Evolutionary conservation across 1,284 basidiomycete species (phyloP), one percentile per base, ranked within the genome.

Genomic region (Crepidotus sp.): DNA sequence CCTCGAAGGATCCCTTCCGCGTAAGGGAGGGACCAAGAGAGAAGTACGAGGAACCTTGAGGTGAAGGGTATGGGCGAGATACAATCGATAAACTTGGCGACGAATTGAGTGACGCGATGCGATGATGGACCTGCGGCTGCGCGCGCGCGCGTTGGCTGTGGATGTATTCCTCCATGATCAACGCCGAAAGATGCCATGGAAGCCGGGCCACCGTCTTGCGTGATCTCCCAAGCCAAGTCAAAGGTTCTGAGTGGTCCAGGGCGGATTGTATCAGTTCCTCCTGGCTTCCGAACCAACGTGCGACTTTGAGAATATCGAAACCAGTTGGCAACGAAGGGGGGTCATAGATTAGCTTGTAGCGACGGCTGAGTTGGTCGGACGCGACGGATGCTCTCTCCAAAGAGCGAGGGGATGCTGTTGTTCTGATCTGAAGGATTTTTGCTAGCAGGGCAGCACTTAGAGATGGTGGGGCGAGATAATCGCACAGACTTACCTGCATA

Each of bases 301-400:
- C 68, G 17, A 77, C 67, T 33, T 69, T 65, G 8, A 66, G 59
- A 9, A 76, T 63, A 52, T 73, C 77, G 35, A 77, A 54, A 7
- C 61, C 59, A 6, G 56, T 52, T 8, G 36, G 8, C 4, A 60
- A 55, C 5, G 63, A 55, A 18, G 71, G 47, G 8, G 67, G 61
- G 21, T 62, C 57, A 43, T 69, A 67, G 9, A 83, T 55, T n/a
- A 77, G 58, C 25, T 63, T 62, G 52, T 87, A 87, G 40, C 78
- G 74, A 49, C 81, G 67, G 40, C 62, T 65, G 8, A 87, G 62
- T 55, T 87, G 84, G 44, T 80, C 71, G n/a, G 63, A 67, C 10
- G 75, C 79, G 30, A 83, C 77, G 21, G 67, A 63, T n/a, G 78
- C 80, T 56, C 83, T 86, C 41, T 74, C 71, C 35, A 70, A 52